These are phyloP conservation scores for Aethionema arabicum DNA, from an alignment of 345 rosid genomes.

Conservation along the genomic window DNA sequence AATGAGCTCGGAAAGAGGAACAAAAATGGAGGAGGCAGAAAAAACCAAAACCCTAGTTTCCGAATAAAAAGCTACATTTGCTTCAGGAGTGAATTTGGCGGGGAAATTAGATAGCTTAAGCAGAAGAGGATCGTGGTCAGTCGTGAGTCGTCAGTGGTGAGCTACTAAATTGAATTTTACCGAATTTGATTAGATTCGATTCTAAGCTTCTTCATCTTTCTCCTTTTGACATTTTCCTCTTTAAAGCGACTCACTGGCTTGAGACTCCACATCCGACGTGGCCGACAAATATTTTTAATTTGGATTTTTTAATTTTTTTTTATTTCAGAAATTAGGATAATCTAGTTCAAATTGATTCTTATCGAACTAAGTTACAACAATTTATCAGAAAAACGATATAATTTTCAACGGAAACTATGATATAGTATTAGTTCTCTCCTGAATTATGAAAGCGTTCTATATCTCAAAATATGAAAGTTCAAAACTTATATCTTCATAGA, in stretches of 20 bases:
- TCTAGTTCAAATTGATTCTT: too few species aligned
- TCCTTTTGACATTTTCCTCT: conserved; percentile 14
- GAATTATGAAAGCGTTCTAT: too few species aligned
- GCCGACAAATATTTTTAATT: not conserved
- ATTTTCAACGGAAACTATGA: too few species aligned
- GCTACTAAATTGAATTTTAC: conserved; percentile 21
- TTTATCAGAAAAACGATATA: too few species aligned
- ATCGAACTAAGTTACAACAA: too few species aligned
- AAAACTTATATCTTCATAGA: too few species aligned
- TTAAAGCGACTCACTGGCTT: conserved; percentile 8
- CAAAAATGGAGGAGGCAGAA: conserved; percentile 4
- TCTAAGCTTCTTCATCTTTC: conserved; percentile 14
- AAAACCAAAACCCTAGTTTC: conserved; percentile 37
- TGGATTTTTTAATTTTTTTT: too few species aligned
- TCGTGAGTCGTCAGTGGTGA: too few species aligned
- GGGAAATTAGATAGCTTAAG: conserved; percentile 12
- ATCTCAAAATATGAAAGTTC: too few species aligned
- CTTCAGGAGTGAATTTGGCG: not conserved
- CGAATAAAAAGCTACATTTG: conserved; percentile 33
- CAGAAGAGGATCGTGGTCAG: conserved; percentile 6
- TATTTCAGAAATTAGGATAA: too few species aligned
- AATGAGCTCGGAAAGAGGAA: conserved; percentile 23
- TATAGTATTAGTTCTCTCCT: too few species aligned
- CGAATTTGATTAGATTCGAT: conserved; percentile 32
- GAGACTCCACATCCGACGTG: conserved; percentile 22